Conservation (phyloP, 106 monocot genomes). For the Chionographis japonica region DNA sequence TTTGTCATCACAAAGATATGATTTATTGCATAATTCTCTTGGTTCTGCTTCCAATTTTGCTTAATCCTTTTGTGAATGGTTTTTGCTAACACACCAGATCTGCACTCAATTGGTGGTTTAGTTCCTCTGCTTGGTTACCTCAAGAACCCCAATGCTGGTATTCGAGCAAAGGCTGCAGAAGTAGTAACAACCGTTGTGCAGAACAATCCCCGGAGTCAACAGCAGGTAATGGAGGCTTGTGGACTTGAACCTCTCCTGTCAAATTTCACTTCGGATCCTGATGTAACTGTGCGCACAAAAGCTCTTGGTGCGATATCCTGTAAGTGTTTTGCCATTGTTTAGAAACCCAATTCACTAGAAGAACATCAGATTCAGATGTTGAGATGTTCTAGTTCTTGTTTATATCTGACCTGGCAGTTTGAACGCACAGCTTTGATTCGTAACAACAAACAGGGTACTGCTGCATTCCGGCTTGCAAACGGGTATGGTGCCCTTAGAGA, state of each 20-base stretch:
- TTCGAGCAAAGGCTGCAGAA: conserved; percentile 87
- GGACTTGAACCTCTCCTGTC: conserved; percentile 73
- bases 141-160: conserved; percentile 63
- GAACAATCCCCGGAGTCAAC: conserved; percentile 84
- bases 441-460: conserved; percentile 49
- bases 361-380: neutral
- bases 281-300: conserved; percentile 62
- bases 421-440: conserved; percentile 46
- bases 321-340: conserved; percentile 22
- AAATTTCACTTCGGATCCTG: conserved; percentile 79
- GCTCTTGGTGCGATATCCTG: conserved; percentile 96
- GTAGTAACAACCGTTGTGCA: conserved; percentile 83
- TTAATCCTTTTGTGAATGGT: too few species aligned
- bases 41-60: too few species aligned
- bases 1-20: too few species aligned
- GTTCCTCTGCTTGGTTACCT: conserved; percentile 74
- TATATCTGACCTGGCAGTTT: neutral
- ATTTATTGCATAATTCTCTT: too few species aligned
- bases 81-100: conserved; percentile 34
- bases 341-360: neutral
- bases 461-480: conserved; percentile 62
- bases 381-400: neutral
- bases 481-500: conserved; percentile 57
- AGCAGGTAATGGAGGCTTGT: conserved; percentile 85
- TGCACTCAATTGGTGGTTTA: conserved; percentile 83